Conservation (phyloP, 768 basidiomycete species). For the Kwoniella sp. region DNA sequence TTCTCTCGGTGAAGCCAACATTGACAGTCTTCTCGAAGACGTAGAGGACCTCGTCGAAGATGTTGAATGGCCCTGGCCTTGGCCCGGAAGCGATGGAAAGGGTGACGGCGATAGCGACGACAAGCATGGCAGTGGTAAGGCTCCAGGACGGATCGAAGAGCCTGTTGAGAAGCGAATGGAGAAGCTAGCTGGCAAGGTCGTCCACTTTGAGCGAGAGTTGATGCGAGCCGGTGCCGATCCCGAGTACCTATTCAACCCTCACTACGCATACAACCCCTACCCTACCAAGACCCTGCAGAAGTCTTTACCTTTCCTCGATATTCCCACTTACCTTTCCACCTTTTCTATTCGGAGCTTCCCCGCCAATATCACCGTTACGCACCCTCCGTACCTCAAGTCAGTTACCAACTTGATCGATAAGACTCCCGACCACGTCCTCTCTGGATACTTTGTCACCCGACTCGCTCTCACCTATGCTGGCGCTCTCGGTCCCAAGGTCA, state of each 20-base stretch:
- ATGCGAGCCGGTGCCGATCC: slow-evolving; percentile 78
- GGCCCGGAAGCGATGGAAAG: slow-evolving; percentile 44
- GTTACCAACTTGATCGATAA: slow-evolving; percentile 70
- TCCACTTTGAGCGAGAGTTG: slow-evolving; percentile 75
- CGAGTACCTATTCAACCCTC: slow-evolving; percentile 68
- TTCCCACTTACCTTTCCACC: slow-evolving; percentile 80
- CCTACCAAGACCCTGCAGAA: slow-evolving; percentile 69
- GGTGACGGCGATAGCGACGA: slow-evolving; percentile 13
- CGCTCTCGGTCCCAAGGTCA: slow-evolving; percentile 71
- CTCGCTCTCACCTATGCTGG: slow-evolving; percentile 67
- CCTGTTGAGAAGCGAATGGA: slow-evolving; percentile 64
- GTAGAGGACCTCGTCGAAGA: slow-evolving; percentile 8
- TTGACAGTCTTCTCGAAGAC: slow-evolving; percentile 57
- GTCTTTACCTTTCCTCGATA: slow-evolving; percentile 73
- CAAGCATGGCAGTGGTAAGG: slow-evolving; percentile 10
- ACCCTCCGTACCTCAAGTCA: slow-evolving; percentile 72
- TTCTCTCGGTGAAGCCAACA: slow-evolving; percentile 60
- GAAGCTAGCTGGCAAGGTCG: slow-evolving; percentile 69
- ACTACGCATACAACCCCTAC: slow-evolving; percentile 84
- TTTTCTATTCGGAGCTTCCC: slow-evolving; percentile 75
- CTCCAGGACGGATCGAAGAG: slow-evolving; percentile 43
- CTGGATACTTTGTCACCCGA: slow-evolving; percentile 83
- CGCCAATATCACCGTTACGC: slow-evolving; percentile 73
- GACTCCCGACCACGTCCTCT: slow-evolving; percentile 71
- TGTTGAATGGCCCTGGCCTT: slow-evolving; percentile 62